phyloP scores from a whole-genome alignment of 768 basidiomycete species.

The Russula foetens region DNA sequence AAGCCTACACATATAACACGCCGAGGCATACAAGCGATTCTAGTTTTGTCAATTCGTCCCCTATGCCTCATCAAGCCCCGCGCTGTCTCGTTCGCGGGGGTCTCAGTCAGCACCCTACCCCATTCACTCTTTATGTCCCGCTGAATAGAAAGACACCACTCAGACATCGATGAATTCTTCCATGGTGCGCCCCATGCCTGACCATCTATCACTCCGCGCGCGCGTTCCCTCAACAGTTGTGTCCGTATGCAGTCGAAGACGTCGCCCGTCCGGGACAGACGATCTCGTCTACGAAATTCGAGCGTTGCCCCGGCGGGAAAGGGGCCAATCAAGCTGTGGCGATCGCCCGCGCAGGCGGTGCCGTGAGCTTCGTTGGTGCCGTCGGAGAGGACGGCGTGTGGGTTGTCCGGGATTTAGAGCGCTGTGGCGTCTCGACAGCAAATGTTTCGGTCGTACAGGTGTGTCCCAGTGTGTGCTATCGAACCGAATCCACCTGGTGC shows the following conservation, averaged over 20 bases:
- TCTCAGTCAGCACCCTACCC: not conserved
- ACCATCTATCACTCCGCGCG: not conserved
- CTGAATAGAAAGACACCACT: not conserved
- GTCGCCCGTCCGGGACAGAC: constrained; percentile 54
- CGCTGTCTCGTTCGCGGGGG: constrained; percentile 8
- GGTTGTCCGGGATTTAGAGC: constrained; percentile 35
- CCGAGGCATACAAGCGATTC: not conserved
- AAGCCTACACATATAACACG: too few relatives aligned
- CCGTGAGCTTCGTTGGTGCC: constrained; percentile 41
- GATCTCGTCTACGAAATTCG: constrained; percentile 42
- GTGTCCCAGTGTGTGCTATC: not conserved
- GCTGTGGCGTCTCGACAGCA: constrained; percentile 34
- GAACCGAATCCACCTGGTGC: not conserved
- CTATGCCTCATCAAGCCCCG: not conserved
- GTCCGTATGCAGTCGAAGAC: constrained; percentile 33
- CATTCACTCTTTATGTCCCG: not conserved
- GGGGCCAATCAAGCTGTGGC: constrained; percentile 60
- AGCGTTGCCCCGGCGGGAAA: constrained; percentile 49
- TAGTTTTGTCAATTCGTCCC: not conserved
- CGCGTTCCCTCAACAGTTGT: not conserved
- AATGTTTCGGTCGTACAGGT: constrained; percentile 36
- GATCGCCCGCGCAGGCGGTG: constrained; percentile 42
- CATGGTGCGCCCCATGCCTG: constrained; percentile 31
- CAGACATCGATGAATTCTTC: constrained; percentile 54
- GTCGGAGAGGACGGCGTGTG: constrained; percentile 47